These are phyloP conservation scores for Ophiobolus disseminans DNA, from an alignment of 2,329 filamentous ascomycete genomes.

Conservation along the genomic window DNA sequence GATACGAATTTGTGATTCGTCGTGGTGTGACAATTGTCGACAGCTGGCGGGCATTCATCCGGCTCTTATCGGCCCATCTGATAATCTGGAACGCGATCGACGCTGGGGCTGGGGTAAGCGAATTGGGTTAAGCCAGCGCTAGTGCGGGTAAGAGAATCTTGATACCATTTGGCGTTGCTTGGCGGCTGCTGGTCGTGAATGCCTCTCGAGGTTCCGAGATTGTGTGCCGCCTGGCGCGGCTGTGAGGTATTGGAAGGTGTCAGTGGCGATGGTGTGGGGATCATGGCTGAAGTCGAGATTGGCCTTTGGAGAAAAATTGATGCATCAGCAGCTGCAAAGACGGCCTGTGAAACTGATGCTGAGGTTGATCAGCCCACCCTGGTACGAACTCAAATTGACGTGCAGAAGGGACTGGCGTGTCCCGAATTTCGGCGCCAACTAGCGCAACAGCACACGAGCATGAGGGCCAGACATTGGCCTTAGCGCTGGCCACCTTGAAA, in stretches of 20 bases:
- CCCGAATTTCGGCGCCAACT: slow-evolving; percentile 19
- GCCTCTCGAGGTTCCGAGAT: too few species aligned
- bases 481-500: slow-evolving; percentile 2
- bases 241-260: background rate
- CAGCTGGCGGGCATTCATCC: too few species aligned
- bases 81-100: slow-evolving; percentile 36
- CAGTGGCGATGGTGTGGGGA: too few species aligned
- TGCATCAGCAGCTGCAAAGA: slow-evolving; percentile 4
- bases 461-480: background rate
- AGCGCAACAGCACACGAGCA: slow-evolving; percentile 7
- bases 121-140: slow-evolving; percentile 21
- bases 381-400: background rate
- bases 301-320: background rate
- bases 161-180: slow-evolving; percentile 30
- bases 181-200: slow-evolving; percentile 17
- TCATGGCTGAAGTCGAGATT: too few species aligned
- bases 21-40: slow-evolving; percentile 18
- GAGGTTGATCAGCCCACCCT: slow-evolving; percentile 10
- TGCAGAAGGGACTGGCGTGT: background rate
- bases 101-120: slow-evolving; percentile 21
- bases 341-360: slow-evolving; percentile 1
- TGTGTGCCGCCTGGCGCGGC: background rate
- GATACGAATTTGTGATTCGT: slow-evolving; percentile 15
- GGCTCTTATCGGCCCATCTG: slow-evolving; percentile 37
- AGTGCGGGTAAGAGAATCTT: slow-evolving; percentile 24